Evolutionary conservation across 352 stramenopile species (phyloP).

Genomic region (Phytophthora multivora): DNA sequence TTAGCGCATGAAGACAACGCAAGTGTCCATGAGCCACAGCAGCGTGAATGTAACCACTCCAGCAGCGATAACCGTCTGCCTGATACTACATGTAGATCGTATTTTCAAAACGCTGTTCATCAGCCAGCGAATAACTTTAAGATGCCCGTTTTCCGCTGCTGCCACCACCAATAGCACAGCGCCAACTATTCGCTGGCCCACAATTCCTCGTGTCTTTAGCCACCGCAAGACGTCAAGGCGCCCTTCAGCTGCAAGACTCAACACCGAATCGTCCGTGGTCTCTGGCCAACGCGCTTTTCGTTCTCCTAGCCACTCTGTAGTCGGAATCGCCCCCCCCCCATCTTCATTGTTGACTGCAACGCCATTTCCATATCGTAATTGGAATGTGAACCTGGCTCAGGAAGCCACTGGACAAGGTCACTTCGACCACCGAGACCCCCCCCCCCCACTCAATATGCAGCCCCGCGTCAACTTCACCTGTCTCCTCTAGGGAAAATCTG

Average conservation of each 20-base stretch:
- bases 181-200: too few species aligned
- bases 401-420: not conserved
- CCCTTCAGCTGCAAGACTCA: too few species aligned
- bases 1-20: not conserved
- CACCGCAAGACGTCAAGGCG: not conserved
- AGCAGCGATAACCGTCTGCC: too few species aligned
- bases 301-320: not conserved
- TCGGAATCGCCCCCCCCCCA: not conserved
- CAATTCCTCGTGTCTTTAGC: not conserved
- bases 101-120: not conserved
- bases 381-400: not conserved
- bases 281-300: too few species aligned
- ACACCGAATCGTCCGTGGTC: too few species aligned
- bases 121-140: conserved; percentile 1
- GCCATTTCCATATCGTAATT: not conserved
- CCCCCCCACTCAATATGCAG: not conserved
- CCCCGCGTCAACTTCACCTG: too few species aligned
- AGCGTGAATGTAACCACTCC: too few species aligned
- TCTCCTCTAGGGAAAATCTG: not conserved
- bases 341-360: not conserved
- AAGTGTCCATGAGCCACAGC: not conserved
- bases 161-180: too few species aligned
- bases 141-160: not conserved
- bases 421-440: not conserved
- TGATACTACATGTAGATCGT: too few species aligned